phyloP scores from a whole-genome alignment of 2,329 filamentous ascomycete genomes.

The Diaporthe aspalathi region DNA sequence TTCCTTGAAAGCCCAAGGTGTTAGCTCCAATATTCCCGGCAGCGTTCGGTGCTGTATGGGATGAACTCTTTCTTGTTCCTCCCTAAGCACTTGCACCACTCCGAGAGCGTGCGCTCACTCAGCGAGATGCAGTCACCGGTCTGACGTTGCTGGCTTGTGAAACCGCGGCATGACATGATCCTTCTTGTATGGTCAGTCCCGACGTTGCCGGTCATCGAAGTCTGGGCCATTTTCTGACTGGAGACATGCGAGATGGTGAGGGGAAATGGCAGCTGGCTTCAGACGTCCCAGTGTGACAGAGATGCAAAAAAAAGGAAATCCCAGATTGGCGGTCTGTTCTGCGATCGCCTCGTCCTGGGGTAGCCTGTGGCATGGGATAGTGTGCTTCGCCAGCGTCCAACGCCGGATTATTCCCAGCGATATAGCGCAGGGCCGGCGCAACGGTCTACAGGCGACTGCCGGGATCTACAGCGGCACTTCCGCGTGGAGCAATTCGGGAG shows the following conservation, averaged over 20 bases:
- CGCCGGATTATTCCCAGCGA: constrained; percentile 25
- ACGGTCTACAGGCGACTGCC: background rate
- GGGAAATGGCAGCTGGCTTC: background rate
- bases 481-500: constrained; percentile 3
- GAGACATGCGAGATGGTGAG: background rate
- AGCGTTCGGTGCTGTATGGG: background rate
- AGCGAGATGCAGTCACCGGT: constrained; percentile 27
- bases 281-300: constrained; percentile 1
- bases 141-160: constrained; percentile 15
- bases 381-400: background rate
- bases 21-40: constrained; percentile 2
- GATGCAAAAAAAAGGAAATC: background rate
- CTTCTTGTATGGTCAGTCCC: background rate
- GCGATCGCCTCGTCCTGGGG: constrained; percentile 13
- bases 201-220: constrained; percentile 11
- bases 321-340: constrained; percentile 27
- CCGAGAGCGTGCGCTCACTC: background rate
- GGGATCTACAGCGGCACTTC: constrained; percentile 27
- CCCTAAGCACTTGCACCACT: constrained; percentile 18
- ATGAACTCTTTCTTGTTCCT: constrained; percentile 6
- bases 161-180: constrained; percentile 10
- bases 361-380: background rate
- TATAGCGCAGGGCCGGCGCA: constrained; percentile 20
- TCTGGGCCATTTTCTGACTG: background rate
- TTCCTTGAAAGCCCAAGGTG: background rate